Evolutionary conservation across 192 early-diverging fungal species (phyloP).

Genomic region (Coemansia aciculifera): DNA sequence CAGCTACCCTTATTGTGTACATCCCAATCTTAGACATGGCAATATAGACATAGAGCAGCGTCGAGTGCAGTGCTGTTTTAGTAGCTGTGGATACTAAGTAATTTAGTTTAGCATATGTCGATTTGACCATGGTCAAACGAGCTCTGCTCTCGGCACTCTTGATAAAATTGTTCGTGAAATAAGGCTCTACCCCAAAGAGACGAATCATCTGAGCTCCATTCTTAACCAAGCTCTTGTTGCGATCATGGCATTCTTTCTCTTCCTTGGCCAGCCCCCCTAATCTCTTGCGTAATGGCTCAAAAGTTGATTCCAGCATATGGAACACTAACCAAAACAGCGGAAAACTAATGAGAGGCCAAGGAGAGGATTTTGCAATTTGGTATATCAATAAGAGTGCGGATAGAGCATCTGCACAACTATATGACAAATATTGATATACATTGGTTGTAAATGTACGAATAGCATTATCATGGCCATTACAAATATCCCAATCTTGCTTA

Average conservation of each 20-base stretch:
- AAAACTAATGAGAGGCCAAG: neutral
- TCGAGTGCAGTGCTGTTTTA: neutral
- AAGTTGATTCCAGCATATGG: neutral
- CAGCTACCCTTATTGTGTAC: neutral
- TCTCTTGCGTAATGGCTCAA: neutral
- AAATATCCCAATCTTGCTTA: neutral
- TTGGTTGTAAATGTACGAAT: neutral
- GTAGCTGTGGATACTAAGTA: neutral
- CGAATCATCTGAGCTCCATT: conserved; percentile 24
- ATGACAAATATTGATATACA: neutral
- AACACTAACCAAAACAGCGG: neutral
- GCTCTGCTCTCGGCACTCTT: conserved; percentile 61
- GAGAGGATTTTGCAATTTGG: no score
- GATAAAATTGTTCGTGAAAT: conserved; percentile 58
- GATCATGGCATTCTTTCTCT: neutral
- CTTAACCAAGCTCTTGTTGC: neutral
- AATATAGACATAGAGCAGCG: neutral
- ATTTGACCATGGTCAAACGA: conserved; percentile 4
- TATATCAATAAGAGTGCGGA: neutral
- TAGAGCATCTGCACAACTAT: neutral
- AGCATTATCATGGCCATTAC: neutral
- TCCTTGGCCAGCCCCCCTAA: neutral
- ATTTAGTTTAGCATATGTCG: neutral
- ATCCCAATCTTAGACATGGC: neutral
- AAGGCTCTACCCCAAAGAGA: conserved; percentile 55